Evolutionary conservation across 169 alveolate genomes (phyloP).

Genomic region (Ichthyophthirius multifiliis): DNA sequence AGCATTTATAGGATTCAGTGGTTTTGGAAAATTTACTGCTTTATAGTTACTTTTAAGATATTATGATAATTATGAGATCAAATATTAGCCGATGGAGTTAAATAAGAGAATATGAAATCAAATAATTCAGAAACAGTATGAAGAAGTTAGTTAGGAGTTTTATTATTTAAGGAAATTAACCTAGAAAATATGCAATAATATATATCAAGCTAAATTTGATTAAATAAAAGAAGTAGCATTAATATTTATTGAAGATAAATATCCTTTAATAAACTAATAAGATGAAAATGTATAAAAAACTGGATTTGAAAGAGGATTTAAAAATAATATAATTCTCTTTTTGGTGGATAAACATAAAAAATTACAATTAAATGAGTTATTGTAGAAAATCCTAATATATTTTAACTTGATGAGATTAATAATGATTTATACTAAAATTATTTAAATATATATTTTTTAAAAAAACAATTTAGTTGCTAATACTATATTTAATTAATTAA

Average conservation of each 20-base stretch:
- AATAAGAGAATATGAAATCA: slow-evolving; percentile 55
- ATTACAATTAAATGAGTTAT: slow-evolving; percentile 81
- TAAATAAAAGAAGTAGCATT: slow-evolving; percentile 81
- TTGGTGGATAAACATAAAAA: slow-evolving; percentile 79
- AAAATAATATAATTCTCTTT: slow-evolving; percentile 49
- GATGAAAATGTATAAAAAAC: slow-evolving; percentile 63
- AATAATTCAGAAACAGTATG: slow-evolving; percentile 52
- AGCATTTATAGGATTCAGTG: slow-evolving; percentile 72
- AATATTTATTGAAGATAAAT: slow-evolving; percentile 86
- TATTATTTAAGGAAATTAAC: slow-evolving; percentile 48
- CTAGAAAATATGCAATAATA: slow-evolving; percentile 67
- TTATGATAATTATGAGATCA: slow-evolving; percentile 68
- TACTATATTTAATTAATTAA: slow-evolving; percentile 59
- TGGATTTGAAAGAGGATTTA: slow-evolving; percentile 62
- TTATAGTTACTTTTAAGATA: slow-evolving; percentile 61
- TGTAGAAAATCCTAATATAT: slow-evolving; percentile 67
- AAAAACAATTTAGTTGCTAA: slow-evolving; percentile 49
- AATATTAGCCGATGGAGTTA: slow-evolving; percentile 56
- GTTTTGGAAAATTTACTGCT: slow-evolving; percentile 78
- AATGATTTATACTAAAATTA: slow-evolving; percentile 80
- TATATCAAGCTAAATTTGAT: slow-evolving; percentile 30
- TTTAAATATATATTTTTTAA: too few relatives aligned
- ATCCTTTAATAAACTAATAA: slow-evolving; percentile 83
- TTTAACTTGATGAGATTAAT: slow-evolving; percentile 77
- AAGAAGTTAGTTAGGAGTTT: slow-evolving; percentile 68